Percentiles rank a stretch among this genome's conserved stretches.
Conservation (phyloP, 495 filamentous ascomycete genomes). For the Lophium mytilinum region DNA sequence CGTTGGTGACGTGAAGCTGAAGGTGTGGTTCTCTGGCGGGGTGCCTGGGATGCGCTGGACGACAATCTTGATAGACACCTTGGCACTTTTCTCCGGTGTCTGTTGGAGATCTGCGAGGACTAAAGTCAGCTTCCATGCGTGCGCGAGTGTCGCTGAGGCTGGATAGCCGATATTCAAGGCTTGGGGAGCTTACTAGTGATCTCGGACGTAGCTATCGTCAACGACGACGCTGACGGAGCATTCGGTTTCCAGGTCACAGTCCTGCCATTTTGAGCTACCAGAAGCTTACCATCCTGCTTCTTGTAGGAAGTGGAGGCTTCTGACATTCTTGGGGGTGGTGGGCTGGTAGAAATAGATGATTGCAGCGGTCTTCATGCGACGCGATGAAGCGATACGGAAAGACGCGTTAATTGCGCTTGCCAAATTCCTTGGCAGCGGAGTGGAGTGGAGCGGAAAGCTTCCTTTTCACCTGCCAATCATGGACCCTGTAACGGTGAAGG, state of each 20-base stretch:
- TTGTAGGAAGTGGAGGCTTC: constrained; percentile 76
- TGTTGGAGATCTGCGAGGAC: constrained; percentile 67
- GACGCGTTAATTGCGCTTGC: no score
- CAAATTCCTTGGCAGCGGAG: no score
- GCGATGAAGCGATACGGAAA: no score
- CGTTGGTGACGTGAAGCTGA: constrained; percentile 72
- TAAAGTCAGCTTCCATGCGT: not conserved
- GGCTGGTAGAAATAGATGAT: no score
- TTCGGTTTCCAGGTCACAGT: constrained; percentile 75
- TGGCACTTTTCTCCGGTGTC: constrained; percentile 69
- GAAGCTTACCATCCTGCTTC: constrained; percentile 88
- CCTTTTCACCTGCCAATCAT: no score
- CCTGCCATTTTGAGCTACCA: constrained; percentile 57
- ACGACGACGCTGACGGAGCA: constrained; percentile 44
- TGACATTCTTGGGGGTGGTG: constrained; percentile 23
- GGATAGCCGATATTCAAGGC: not conserved
- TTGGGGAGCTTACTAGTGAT: constrained; percentile 45
- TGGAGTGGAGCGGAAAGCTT: no score
- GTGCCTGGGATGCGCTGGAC: constrained; percentile 50
- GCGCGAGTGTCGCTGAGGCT: not conserved
- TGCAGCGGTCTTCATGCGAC: no score
- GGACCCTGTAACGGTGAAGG: no score
- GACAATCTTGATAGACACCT: constrained; percentile 87
- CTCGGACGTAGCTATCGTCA: constrained; percentile 62
- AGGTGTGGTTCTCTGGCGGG: constrained; percentile 63